A percentile compares a stretch with the other conserved stretches of the same genome.
These are phyloP conservation scores for Allium sativum DNA, from an alignment of 106 monocot species.

Conservation along the genomic window DNA sequence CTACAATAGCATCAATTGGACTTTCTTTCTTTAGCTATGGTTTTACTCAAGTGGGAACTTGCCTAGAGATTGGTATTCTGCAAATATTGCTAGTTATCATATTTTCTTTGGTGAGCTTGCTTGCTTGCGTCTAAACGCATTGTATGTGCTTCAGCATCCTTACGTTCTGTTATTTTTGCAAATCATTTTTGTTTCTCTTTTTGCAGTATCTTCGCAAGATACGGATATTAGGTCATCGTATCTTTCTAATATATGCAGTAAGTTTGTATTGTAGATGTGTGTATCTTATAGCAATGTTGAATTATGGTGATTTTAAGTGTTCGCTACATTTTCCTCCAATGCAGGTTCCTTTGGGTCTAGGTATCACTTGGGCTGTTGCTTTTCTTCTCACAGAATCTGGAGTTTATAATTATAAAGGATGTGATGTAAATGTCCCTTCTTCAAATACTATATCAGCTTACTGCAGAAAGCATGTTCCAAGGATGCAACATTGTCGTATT, in stretches of 20 bases:
- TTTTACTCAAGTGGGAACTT: conserved; percentile 75
- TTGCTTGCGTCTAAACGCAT: neutral
- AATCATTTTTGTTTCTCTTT: conserved; percentile 1
- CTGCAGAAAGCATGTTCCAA: conserved; percentile 74
- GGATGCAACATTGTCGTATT: conserved; percentile 88
- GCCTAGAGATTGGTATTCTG: conserved; percentile 79
- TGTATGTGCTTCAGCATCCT: neutral
- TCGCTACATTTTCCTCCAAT: neutral
- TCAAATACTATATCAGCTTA: conserved; percentile 76
- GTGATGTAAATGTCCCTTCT: conserved; percentile 62
- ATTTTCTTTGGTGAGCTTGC: conserved; percentile 77
- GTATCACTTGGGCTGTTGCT: conserved; percentile 78
- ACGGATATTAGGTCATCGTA: conserved; percentile 71
- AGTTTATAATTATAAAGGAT: conserved; percentile 74
- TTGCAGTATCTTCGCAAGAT: conserved; percentile 96
- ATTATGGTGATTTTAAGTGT: too few relatives aligned
- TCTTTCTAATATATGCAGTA: conserved; percentile 90
- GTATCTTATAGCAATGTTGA: too few relatives aligned
- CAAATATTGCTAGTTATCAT: conserved; percentile 81
- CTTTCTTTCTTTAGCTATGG: conserved; percentile 96
- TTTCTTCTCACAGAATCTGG: conserved; percentile 76
- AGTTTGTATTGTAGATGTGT: neutral
- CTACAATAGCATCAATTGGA: conserved; percentile 88
- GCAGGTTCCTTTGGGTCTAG: conserved; percentile 83
- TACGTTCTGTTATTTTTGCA: neutral